Evolutionary conservation across 495 filamentous ascomycete species (phyloP).

Genomic region (Tetracladium marchalianum): DNA sequence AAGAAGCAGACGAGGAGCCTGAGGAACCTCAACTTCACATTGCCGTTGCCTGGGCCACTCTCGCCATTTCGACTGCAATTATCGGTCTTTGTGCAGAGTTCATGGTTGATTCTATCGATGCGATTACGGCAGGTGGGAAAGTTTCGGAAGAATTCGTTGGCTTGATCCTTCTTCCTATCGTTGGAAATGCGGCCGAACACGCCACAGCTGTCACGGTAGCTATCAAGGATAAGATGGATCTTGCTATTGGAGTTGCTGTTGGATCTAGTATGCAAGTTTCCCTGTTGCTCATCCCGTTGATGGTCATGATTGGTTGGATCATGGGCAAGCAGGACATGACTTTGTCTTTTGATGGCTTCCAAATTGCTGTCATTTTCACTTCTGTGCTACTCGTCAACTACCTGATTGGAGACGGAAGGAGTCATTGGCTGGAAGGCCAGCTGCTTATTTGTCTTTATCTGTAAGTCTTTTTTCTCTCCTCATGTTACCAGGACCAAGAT

Average conservation of each 20-base stretch:
- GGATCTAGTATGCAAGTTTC: slow-evolving; percentile 85
- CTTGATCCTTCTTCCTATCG: slow-evolving; percentile 78
- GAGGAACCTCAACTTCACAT: slow-evolving; percentile 59
- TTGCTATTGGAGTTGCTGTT: slow-evolving; percentile 75
- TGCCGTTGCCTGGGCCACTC: slow-evolving; percentile 56
- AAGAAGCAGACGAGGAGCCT: slow-evolving; percentile 45
- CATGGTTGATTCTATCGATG: slow-evolving; percentile 73
- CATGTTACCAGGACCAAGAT: no score
- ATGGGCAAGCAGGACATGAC: slow-evolving; percentile 61
- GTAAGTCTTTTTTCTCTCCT: slow-evolving; percentile 29
- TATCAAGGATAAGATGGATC: slow-evolving; percentile 85
- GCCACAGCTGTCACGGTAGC: slow-evolving; percentile 81
- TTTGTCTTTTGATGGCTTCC: slow-evolving; percentile 72
- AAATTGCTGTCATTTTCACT: slow-evolving; percentile 72
- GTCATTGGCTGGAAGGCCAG: slow-evolving; percentile 64
- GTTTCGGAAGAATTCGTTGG: slow-evolving; percentile 73
- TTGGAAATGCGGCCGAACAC: slow-evolving; percentile 83
- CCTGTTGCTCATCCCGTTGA: slow-evolving; percentile 65
- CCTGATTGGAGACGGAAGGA: slow-evolving; percentile 49
- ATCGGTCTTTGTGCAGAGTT: slow-evolving; percentile 86
- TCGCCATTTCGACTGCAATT: slow-evolving; percentile 62
- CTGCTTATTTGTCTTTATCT: slow-evolving; percentile 60
- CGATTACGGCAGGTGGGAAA: slow-evolving; percentile 44
- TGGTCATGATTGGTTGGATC: slow-evolving; percentile 74
- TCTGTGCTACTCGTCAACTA: slow-evolving; percentile 74